Evolutionary conservation across 495 filamentous ascomycete genomes (phyloP), one percentile per base, ranked within the genome.

Genomic region (Xylaria palmicola): DNA sequence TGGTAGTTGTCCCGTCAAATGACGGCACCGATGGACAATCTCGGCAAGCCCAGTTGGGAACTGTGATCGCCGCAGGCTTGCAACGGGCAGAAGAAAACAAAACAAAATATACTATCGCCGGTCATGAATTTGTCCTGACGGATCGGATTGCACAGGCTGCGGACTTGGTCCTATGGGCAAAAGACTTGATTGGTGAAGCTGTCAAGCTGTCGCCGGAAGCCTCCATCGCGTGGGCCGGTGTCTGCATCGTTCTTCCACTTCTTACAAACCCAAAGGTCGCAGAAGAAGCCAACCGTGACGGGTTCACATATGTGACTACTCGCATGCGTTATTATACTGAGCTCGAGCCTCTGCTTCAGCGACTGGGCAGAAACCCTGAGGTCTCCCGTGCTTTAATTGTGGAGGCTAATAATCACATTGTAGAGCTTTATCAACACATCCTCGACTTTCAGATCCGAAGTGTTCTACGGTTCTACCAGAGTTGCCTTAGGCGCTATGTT

Each of bases 361-460:
- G 37, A 19, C 64, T 63, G 36, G 64, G 62, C 57, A 60, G 4
- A 9, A 20, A 30, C 34, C 15, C n/a, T 3, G 22, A 62, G 30
- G 30, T 50, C 6, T 36, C 29, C 17, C 24, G 6, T 36, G 49
- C 19, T 15, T 34, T 65, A 32, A 62, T 34, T 19, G 10, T 4
- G 13, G 30, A 51, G 47, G 54, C 43, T 27, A 49, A 53, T 24
- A 47, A 26, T 34, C 40, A 58, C 30, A 58, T 71, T 7, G 37
- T 67, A 17, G 39, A 53, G 6, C 68, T 71, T 29, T 72, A 72
- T 54, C 32, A 56, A 20, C 20, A 60, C 10, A 67, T 72, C 19
- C 40, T 73, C n/a, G 43, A 60, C n/a, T 73, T 71, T 22, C 70
- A 73, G 32, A 34, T 69, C 6, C 39, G 29, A 17, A 69, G 59